These are phyloP conservation scores for Exophiala oligosperma DNA, from an alignment of 2,329 filamentous ascomycete genomes.

Conservation along the genomic window DNA sequence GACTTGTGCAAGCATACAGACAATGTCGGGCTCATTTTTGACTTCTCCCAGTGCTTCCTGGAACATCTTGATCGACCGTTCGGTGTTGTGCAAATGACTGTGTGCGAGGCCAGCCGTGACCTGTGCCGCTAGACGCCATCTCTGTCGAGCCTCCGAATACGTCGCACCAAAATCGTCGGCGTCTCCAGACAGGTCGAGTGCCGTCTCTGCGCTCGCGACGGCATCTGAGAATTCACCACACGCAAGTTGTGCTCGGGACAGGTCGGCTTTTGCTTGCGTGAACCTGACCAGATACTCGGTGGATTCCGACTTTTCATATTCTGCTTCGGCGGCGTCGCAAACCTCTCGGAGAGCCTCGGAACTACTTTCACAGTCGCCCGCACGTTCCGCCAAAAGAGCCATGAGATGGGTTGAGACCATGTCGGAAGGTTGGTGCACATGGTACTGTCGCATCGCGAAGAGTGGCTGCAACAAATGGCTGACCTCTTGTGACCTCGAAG, in stretches of 20 bases:
- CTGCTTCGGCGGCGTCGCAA: constrained; percentile 69
- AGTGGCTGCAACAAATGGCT: constrained; percentile 74
- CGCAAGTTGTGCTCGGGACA: constrained; percentile 80
- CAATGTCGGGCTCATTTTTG: constrained; percentile 68
- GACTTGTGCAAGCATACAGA: constrained; percentile 85
- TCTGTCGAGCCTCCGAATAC: constrained; percentile 61
- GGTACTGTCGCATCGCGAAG: constrained; percentile 82
- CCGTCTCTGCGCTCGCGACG: constrained; percentile 75
- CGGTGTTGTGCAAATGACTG: constrained; percentile 67
- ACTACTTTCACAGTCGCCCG: constrained; percentile 65
- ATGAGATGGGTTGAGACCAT: constrained; percentile 74
- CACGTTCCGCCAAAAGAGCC: constrained; percentile 78
- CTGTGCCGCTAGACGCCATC: constrained; percentile 78
- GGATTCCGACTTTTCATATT: constrained; percentile 84
- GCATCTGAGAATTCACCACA: constrained; percentile 65
- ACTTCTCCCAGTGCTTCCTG: constrained; percentile 77
- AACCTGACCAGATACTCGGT: constrained; percentile 70
- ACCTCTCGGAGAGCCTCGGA: constrained; percentile 65
- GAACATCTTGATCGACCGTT: constrained; percentile 75
- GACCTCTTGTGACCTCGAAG: constrained; percentile 43
- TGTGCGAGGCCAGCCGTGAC: constrained; percentile 81
- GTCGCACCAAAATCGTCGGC: constrained; percentile 70
- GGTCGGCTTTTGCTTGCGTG: constrained; percentile 80
- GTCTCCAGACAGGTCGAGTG: constrained; percentile 69
- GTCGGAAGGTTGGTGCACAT: constrained; percentile 68